These are phyloP conservation scores for Taxillus chinensis DNA, from an alignment of 164 flowering plant species.

Conservation along the genomic window DNA sequence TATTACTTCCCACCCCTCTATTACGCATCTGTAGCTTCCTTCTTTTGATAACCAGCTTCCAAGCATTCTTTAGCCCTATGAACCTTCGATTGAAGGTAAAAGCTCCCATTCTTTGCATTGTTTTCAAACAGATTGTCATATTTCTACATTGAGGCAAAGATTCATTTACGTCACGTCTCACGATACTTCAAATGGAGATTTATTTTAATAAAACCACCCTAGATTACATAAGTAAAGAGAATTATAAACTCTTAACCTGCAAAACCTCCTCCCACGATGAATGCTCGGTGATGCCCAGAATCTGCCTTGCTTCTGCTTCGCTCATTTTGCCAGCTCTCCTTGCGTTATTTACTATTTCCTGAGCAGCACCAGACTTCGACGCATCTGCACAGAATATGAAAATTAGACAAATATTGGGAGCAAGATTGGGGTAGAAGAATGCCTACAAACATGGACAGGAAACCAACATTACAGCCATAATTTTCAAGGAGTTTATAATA, in stretches of 20 bases:
- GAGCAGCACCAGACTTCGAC: conserved; percentile 1
- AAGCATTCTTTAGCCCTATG: conserved; percentile 66
- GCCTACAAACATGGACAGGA: neutral
- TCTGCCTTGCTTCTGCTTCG: conserved; percentile 2
- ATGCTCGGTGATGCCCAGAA: neutral
- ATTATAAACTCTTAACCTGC: neutral
- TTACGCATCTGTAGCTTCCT: neutral
- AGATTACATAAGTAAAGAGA: too few relatives aligned
- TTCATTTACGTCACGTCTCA: too few relatives aligned
- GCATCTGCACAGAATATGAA: neutral
- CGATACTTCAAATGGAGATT: too few relatives aligned
- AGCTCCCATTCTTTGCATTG: conserved; percentile 55
- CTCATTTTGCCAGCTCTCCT: neutral
- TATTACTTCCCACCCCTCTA: neutral
- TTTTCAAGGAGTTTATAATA: too few relatives aligned
- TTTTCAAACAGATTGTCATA: conserved; percentile 48
- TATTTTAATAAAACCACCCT: too few relatives aligned
- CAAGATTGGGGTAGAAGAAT: neutral
- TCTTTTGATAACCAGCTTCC: conserved; percentile 21
- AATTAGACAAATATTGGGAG: neutral
- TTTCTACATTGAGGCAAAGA: conserved; percentile 25
- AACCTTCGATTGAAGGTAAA: conserved; percentile 73
- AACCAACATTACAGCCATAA: too few relatives aligned
- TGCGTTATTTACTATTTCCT: neutral
- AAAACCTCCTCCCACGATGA: neutral